Evolutionary conservation across 164 flowering plant species (phyloP), one percentile per base, ranked within the genome.

Genomic region (Umbellularia californica): DNA sequence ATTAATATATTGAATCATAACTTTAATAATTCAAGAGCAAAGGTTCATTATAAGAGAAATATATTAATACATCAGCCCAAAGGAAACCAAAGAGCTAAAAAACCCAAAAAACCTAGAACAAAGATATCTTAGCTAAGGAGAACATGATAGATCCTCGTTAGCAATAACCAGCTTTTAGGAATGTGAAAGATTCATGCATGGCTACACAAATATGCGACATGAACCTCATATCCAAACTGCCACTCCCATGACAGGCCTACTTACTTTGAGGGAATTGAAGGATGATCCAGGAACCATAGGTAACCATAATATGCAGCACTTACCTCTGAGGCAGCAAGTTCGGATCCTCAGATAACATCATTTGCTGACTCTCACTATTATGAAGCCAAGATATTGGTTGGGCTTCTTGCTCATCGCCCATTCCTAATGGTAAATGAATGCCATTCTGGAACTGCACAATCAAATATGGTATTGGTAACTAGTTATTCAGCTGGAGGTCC

Each of bases 371-470:
- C 20, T 84, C 90, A 78, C 79, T 76, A 72, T 76, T 75, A 24
- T 86, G 84, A 79, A 89, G 81, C 97, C 96, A 93, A 68, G 89
- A 69, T n/a, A 86, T 27, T 12, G 84, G 70, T 58, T 87, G 91
- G 9, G 80, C 60, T 64, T 89, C 90, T 79, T 82, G 90, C 78
- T 81, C 67, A 20, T 81, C 78, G 20, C 77, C 79, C 82, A 90
- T 77, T 73, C 79, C 79, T 71, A 86, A 67, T 70, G 96, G 88
- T 58, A 87, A 75, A 78, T 86, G 81, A 82, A 93, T 85, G 19
- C 88, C 87, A 77, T 83, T 87, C 80, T 83, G 89, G 78, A 83
- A 88, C 91, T 93, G 80, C 65, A 65, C 58, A 58, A 60, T 69
- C 72, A 7, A 58, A 15, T 58, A 72, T 35, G 30, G 68, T 13